Base-by-base conservation (phyloP, 1,139 yeast species). In the Taphrina pruni region DNA sequence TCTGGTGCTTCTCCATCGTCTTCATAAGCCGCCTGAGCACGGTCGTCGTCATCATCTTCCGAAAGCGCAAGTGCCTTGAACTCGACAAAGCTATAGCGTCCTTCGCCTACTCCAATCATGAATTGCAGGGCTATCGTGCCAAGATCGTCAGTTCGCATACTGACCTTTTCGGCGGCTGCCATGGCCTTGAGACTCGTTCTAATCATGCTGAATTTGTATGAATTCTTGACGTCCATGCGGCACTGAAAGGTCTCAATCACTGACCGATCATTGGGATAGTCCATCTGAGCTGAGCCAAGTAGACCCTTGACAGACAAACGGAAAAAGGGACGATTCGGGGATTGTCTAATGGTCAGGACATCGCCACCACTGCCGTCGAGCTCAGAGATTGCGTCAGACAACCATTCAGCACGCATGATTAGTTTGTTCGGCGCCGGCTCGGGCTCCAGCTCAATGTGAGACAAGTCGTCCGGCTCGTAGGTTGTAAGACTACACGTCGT, bases 61-160 rank as follows among this genome's bases (percentile, higher is more conserved):
- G 38, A 21, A n/a, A 57, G 45, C 12, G 69, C 64, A 41, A 65
- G 57, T n/a, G 69, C 57, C 41, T 71, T 52, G 55, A 69, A 69
- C 39, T 69, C 71, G 51, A 69, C 70, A 38, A 69, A 69, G 20
- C 66, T 69, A 46, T 66, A 43, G 32, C 66, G 51, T 12, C 71
- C 61, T 14, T 69, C 69, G 41, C 73, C 72, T 6, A 70, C 70
- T 11, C 70, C 73, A 55, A 74, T 72, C 75, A 74, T 73, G 57
- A 70, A 71, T 43, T 74, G 76, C 17, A 74, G 70, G 17, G 74
- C 72, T 69, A 74, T 62, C n/a, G 72, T 65, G 4, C 76, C 76
- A 43, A 72, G 62, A 17, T 68, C 55, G 60, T 74, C 76, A 11
- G 71, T 66, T 35, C 76, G 62, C 51, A 74, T 66, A 39, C 72